A percentile compares a stretch with the other conserved stretches of the same genome.
Evolutionary conservation across 306 rosid species (phyloP).

Genomic region (Vigna angularis): DNA sequence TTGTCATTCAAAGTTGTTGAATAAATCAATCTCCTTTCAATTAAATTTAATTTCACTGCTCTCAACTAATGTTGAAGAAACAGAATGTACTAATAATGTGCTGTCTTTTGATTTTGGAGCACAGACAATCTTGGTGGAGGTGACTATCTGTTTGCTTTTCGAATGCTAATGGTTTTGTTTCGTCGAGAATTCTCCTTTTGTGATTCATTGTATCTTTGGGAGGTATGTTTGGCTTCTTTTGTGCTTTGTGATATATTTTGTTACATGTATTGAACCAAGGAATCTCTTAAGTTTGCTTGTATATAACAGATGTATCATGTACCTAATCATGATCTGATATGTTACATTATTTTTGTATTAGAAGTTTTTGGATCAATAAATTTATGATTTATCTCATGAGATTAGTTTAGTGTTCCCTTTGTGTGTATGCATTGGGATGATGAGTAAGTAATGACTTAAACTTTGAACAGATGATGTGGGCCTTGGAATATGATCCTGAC

Average conservation of each 20-base stretch:
- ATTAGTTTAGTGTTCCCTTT: neutral
- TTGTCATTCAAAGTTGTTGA: conserved; percentile 20
- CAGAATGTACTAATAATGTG: conserved; percentile 40
- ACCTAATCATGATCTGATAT: conserved; percentile 5
- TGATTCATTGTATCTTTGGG: conserved; percentile 98
- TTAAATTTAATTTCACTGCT: conserved; percentile 26
- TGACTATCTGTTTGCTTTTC: conserved; percentile 92
- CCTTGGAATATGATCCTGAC: conserved; percentile 91
- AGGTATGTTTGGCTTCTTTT: conserved; percentile 60
- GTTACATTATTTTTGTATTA: conserved; percentile 8
- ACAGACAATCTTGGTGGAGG: conserved; percentile 98
- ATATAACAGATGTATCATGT: neutral
- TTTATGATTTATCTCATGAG: too few species aligned
- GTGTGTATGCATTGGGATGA: conserved; percentile 9
- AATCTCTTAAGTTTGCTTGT: conserved; percentile 9
- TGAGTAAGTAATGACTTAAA: conserved; percentile 35
- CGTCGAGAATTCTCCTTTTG: conserved; percentile 99
- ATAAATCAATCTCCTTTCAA: neutral
- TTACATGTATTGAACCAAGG: conserved; percentile 7
- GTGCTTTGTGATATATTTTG: conserved; percentile 7
- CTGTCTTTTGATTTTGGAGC: conserved; percentile 49
- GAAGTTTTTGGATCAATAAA: conserved; percentile 20
- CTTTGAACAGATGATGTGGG: conserved; percentile 97
- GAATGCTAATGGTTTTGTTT: conserved; percentile 99
- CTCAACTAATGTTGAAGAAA: conserved; percentile 36